phyloP scores from a whole-genome alignment of 2,329 filamentous ascomycete genomes.

The Xylaria sp. region DNA sequence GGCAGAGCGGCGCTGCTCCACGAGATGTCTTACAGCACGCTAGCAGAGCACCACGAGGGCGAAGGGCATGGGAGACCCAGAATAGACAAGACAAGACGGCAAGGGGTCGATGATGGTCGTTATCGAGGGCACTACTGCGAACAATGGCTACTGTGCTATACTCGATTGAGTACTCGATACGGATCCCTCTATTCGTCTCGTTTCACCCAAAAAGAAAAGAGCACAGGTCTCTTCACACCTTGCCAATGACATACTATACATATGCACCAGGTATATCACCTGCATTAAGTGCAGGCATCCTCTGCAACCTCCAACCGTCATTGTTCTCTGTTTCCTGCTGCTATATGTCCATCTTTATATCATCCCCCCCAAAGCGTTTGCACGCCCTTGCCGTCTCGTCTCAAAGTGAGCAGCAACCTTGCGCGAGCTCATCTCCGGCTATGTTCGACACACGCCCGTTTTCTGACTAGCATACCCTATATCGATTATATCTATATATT shows the following conservation, averaged over 20 bases:
- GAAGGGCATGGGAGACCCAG: conserved; percentile 25
- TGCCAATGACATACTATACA: conserved; percentile 26
- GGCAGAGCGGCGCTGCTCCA: conserved; percentile 20
- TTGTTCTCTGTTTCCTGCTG: conserved; percentile 32
- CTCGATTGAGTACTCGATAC: conserved; percentile 2
- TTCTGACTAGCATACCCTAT: conserved; percentile 43
- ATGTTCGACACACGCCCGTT: conserved; percentile 40
- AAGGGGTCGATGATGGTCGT: conserved; percentile 17
- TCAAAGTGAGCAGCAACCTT: conserved; percentile 34
- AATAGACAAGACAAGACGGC: conserved; percentile 19
- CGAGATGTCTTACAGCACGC: conserved; percentile 31
- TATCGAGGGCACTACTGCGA: too few species aligned
- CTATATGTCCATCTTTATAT: conserved; percentile 35
- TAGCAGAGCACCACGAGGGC: conserved; percentile 12
- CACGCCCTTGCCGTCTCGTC: conserved; percentile 44
- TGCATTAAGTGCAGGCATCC: conserved; percentile 45
- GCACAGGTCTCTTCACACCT: conserved; percentile 32
- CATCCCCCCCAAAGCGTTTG: conserved; percentile 42
- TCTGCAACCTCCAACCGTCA: conserved; percentile 38
- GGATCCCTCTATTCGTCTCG: conserved; percentile 23
- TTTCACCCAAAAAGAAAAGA: conserved; percentile 33
- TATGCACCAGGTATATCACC: conserved; percentile 39
- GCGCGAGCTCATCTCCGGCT: conserved; percentile 35
- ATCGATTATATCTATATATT: conserved; percentile 49
- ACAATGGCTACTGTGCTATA: conserved; percentile 10